A percentile compares a stretch with the other conserved stretches of the same genome.
These are phyloP conservation scores for Yamadazyma phyllophila DNA, from an alignment of 805 yeast genomes.

Conservation along the genomic window DNA sequence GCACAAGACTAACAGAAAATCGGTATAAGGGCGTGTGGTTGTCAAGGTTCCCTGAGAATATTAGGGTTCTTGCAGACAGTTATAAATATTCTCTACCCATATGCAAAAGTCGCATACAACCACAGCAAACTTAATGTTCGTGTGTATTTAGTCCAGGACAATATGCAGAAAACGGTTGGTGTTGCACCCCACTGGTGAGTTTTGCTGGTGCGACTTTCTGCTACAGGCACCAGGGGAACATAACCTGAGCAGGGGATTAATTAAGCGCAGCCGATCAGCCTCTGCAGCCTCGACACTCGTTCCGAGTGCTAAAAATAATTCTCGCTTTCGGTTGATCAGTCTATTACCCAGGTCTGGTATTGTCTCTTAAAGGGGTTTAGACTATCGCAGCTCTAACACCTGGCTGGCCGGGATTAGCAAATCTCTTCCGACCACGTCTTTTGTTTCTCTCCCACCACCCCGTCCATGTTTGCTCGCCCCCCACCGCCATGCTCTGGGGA, in stretches of 20 bases:
- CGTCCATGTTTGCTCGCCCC: too few species aligned
- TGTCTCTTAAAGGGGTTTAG: background rate
- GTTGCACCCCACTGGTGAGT: background rate
- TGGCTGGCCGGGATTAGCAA: too few species aligned
- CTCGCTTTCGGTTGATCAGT: background rate
- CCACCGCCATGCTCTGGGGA: too few species aligned
- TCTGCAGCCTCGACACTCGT: background rate
- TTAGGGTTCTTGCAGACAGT: constrained; percentile 1
- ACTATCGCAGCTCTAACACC: background rate
- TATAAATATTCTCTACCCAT: background rate
- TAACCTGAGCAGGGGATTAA: background rate
- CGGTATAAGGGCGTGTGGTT: background rate
- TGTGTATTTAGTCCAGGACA: background rate
- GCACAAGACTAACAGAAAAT: background rate
- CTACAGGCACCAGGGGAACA: constrained; percentile 1
- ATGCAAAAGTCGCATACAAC: background rate
- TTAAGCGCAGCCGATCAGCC: background rate
- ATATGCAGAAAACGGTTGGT: constrained; percentile 4
- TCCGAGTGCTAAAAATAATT: background rate
- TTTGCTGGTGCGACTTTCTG: background rate
- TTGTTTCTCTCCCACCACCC: too few species aligned
- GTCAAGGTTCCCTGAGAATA: background rate
- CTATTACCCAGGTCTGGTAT: background rate
- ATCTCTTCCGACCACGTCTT: too few species aligned
- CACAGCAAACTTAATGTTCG: constrained; percentile 1